These are phyloP conservation scores for Trichoderma reesei DNA, from an alignment of 495 filamentous ascomycete genomes.

Conservation along the genomic window DNA sequence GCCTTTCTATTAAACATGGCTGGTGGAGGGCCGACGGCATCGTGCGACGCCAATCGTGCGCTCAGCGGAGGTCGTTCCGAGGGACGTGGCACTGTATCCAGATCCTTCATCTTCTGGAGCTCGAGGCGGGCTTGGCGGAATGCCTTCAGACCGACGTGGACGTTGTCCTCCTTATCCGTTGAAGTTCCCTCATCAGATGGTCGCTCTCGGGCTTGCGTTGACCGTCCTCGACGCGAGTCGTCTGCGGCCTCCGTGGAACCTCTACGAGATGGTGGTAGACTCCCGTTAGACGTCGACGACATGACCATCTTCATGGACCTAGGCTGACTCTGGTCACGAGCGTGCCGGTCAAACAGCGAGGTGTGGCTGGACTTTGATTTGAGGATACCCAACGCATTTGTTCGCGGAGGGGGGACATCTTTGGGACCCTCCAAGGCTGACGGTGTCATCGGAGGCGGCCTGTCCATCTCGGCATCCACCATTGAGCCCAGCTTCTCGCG, in stretches of 20 bases:
- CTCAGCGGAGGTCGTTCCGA: conserved; percentile 14
- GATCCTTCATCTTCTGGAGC: conserved; percentile 41
- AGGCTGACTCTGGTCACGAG: conserved; percentile 29
- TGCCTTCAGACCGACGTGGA: conserved; percentile 33
- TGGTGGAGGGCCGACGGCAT: conserved; percentile 32
- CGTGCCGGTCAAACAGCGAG: conserved; percentile 38
- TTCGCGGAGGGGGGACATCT: conserved; percentile 34
- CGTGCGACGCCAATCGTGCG: conserved; percentile 22
- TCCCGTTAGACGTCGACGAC: neutral
- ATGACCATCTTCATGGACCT: conserved; percentile 56
- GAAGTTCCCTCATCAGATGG: conserved; percentile 11
- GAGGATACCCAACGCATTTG: conserved; percentile 58
- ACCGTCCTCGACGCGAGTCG: conserved; percentile 39
- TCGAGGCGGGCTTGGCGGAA: conserved; percentile 45
- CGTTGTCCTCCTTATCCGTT: conserved; percentile 24
- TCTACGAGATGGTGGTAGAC: neutral
- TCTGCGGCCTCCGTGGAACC: conserved; percentile 22
- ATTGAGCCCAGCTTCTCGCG: conserved; percentile 72
- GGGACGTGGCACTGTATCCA: conserved; percentile 27
- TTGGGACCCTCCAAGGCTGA: conserved; percentile 20
- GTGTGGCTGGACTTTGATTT: conserved; percentile 58
- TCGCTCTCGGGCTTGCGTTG: conserved; percentile 28
- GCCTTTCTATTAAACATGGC: conserved; percentile 32
- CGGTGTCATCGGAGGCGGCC: conserved; percentile 40
- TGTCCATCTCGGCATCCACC: conserved; percentile 50